Conservation (phyloP, 352 stramenopile genomes). For the Bremia lactucae region DNA sequence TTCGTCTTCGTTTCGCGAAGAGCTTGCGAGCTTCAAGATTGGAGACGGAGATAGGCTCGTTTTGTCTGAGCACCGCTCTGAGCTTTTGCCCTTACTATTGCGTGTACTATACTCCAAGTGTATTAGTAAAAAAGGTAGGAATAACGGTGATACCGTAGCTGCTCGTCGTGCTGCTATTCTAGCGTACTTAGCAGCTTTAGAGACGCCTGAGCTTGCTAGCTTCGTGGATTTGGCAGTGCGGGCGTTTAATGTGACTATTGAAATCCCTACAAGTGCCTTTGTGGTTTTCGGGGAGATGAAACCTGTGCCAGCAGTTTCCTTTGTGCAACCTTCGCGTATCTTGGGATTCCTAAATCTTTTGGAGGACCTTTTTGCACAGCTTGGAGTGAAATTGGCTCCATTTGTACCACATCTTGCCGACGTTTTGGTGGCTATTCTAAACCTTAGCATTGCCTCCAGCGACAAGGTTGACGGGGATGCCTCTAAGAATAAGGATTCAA, state of each 20-base stretch:
- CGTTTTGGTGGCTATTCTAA: conserved; percentile 64
- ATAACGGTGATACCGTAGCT: conserved; percentile 74
- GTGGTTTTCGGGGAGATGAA: conserved; percentile 8
- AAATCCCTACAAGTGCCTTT: conserved; percentile 7
- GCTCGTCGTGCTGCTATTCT: conserved; percentile 84
- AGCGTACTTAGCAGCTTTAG: conserved; percentile 77
- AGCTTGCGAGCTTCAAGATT: conserved; percentile 86
- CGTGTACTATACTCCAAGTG: conserved; percentile 87
- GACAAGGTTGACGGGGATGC: conserved; percentile 16
- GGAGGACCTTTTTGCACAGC: conserved; percentile 78
- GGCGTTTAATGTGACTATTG: conserved; percentile 65
- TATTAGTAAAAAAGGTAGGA: conserved; percentile 76
- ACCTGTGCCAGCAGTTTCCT: conserved; percentile 27
- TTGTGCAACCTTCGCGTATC: conserved; percentile 63
- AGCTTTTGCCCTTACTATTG: conserved; percentile 79
- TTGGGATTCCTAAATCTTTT: conserved; percentile 87
- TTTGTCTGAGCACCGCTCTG: conserved; percentile 63
- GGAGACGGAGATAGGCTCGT: conserved; percentile 54
- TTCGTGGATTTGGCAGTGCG: conserved; percentile 87
- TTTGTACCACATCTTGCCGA: conserved; percentile 76
- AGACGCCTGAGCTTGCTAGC: conserved; percentile 58
- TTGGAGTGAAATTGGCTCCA: conserved; percentile 70
- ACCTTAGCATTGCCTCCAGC: conserved; percentile 29
- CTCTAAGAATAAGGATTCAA: conserved; percentile 13
- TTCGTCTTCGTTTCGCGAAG: conserved; percentile 77